These are phyloP conservation scores for Aspergillus sergii DNA, from an alignment of 2,329 filamentous ascomycete species.

Conservation along the genomic window DNA sequence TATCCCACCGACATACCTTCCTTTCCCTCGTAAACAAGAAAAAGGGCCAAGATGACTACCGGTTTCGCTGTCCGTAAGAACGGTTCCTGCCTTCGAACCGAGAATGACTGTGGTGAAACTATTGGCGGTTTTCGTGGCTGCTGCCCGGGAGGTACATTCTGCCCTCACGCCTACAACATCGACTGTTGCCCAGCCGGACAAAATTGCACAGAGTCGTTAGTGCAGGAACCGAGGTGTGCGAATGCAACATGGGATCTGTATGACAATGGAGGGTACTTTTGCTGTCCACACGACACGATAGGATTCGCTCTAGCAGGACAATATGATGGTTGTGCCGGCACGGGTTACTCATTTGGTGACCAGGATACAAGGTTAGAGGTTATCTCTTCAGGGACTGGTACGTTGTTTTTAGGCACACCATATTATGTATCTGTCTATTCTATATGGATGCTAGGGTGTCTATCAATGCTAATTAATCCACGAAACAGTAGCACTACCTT, in stretches of 20 bases:
- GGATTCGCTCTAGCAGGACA: constrained; percentile 2
- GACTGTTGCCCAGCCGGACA: not conserved
- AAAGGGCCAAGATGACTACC: not conserved
- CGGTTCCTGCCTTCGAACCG: constrained; percentile 5
- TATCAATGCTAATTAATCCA: not conserved
- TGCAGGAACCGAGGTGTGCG: constrained; percentile 4
- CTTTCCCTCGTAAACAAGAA: too few species aligned
- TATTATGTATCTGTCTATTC: not conserved
- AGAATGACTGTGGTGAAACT: constrained; percentile 6
- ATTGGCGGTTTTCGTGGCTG: constrained; percentile 3
- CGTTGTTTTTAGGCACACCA: not conserved
- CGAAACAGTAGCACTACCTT: not conserved
- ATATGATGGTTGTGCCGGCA: constrained; percentile 6
- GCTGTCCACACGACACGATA: constrained; percentile 5
- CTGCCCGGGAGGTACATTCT: constrained; percentile 8
- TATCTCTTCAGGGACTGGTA: constrained; percentile 1
- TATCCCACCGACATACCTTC: not conserved
- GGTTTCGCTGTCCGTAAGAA: constrained; percentile 9
- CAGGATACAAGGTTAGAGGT: constrained; percentile 2
- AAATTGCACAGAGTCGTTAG: constrained; percentile 4
- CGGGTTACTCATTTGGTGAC: not conserved
- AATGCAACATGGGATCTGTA: constrained; percentile 12
- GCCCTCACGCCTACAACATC: constrained; percentile 10
- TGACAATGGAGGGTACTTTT: constrained; percentile 8
- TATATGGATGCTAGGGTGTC: not conserved